Conservation (phyloP, 2,329 filamentous ascomycete species). For the Xylogone sp. region DNA sequence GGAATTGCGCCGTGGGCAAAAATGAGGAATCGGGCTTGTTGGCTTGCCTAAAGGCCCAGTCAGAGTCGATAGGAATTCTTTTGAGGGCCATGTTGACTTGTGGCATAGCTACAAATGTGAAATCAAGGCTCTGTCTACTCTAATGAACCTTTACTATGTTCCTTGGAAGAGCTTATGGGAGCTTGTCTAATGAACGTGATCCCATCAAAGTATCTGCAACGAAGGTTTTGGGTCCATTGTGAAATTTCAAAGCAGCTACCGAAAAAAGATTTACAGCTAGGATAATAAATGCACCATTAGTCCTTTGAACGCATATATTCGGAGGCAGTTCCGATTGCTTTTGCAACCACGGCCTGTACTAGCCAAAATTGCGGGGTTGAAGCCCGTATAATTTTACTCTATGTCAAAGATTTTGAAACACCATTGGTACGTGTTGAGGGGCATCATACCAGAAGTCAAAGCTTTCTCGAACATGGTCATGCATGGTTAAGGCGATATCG, state of each 20-base stretch:
- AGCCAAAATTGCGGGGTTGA: background rate
- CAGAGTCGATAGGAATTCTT: background rate
- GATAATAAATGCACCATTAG: background rate
- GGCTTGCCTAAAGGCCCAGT: slow-evolving; percentile 6
- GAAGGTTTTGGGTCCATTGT: too few species aligned
- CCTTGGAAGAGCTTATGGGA: too few species aligned
- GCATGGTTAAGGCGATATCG: background rate
- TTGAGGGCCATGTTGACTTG: background rate
- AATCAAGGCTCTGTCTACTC: too few species aligned
- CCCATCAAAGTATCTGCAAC: too few species aligned
- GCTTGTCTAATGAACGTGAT: too few species aligned
- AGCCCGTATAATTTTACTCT: background rate
- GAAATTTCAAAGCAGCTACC: too few species aligned
- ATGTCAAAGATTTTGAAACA: background rate
- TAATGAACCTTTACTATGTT: too few species aligned
- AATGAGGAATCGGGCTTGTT: background rate
- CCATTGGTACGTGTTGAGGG: background rate
- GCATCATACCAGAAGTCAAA: background rate
- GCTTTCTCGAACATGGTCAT: too few species aligned
- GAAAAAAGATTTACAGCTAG: too few species aligned
- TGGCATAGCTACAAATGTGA: background rate
- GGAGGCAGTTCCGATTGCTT: background rate
- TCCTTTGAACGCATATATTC: background rate
- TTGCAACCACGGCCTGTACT: background rate
- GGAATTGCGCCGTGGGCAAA: slow-evolving; percentile 4